phyloP scores from a whole-genome alignment of 768 basidiomycete species.

The Melanogaster broomeanus region DNA sequence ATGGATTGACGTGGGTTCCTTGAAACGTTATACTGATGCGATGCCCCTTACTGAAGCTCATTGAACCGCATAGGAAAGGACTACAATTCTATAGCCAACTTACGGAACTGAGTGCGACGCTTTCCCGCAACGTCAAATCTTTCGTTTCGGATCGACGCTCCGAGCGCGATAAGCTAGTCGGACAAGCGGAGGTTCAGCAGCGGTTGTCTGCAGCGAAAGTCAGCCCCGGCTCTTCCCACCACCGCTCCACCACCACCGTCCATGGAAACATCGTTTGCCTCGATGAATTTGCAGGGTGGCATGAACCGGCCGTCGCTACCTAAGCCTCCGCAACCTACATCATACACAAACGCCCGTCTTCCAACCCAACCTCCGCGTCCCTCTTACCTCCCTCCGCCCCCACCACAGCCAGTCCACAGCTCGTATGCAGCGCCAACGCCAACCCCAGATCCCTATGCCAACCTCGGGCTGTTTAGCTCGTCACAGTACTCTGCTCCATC shows the following conservation, averaged over 20 bases:
- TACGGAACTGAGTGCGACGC: slow-evolving; percentile 55
- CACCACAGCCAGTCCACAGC: slow-evolving; percentile 29
- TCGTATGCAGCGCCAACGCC: slow-evolving; percentile 22
- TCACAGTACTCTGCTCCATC: slow-evolving; percentile 8
- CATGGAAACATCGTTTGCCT: slow-evolving; percentile 54
- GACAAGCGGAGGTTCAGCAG: slow-evolving; percentile 72
- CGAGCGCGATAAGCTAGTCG: slow-evolving; percentile 70
- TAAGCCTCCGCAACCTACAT: slow-evolving; percentile 29
- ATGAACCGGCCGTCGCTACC: slow-evolving; percentile 30
- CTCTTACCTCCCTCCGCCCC: slow-evolving; percentile 17
- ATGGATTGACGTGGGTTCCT: slow-evolving; percentile 73
- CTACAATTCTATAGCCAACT: slow-evolving; percentile 88
- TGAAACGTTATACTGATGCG: background rate
- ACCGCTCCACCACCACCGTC: slow-evolving; percentile 41
- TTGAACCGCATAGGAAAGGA: slow-evolving; percentile 62
- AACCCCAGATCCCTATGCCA: slow-evolving; percentile 38
- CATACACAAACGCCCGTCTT: slow-evolving; percentile 19
- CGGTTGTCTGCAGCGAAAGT: slow-evolving; percentile 49
- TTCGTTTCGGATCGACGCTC: slow-evolving; percentile 64
- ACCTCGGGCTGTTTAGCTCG: slow-evolving; percentile 29
- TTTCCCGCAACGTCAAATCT: slow-evolving; percentile 57
- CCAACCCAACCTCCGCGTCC: slow-evolving; percentile 23
- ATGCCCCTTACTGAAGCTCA: slow-evolving; percentile 9
- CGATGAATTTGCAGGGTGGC: slow-evolving; percentile 49
- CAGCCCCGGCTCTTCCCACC: slow-evolving; percentile 42